Evolutionary conservation across 306 rosid genomes (phyloP).

Genomic region (Quercus alba): DNA sequence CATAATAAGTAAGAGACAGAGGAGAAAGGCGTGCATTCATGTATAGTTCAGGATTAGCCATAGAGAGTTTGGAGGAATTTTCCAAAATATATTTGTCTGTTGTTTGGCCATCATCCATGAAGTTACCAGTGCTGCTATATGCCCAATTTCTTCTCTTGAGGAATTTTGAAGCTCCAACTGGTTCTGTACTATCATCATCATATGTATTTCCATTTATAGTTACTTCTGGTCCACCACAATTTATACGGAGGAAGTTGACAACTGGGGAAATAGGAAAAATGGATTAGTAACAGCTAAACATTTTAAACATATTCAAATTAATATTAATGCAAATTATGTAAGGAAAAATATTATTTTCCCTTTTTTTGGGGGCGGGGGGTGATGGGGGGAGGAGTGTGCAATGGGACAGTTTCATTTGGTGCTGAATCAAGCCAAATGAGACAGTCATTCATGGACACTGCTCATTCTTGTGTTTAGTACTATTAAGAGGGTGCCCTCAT

Average conservation of each 20-base stretch:
- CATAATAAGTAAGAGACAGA: constrained; percentile 43
- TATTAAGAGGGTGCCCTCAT: no score
- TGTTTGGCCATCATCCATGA: constrained; percentile 17
- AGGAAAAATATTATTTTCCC: no score
- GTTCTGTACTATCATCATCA: constrained; percentile 8
- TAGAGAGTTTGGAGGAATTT: constrained; percentile 20
- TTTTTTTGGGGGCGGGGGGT: no score
- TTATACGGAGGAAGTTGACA: constrained; percentile 25
- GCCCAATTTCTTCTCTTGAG: constrained; percentile 25
- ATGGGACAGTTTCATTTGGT: no score
- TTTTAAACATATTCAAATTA: neutral
- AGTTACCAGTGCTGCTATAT: constrained; percentile 37
- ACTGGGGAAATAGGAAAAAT: constrained; percentile 4
- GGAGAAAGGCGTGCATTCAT: constrained; percentile 49
- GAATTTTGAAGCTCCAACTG: constrained; percentile 14
- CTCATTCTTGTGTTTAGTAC: no score
- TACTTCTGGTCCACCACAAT: constrained; percentile 36
- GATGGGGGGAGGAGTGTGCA: no score
- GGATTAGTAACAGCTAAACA: neutral
- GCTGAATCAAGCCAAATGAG: no score
- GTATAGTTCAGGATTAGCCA: constrained; percentile 32
- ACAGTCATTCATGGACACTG: no score
- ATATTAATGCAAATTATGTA: neutral
- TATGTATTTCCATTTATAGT: constrained; percentile 3
- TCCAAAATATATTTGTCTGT: neutral